Evolutionary conservation across 768 basidiomycete species (phyloP).

Genomic region (Cystofilobasidium capitatum): DNA sequence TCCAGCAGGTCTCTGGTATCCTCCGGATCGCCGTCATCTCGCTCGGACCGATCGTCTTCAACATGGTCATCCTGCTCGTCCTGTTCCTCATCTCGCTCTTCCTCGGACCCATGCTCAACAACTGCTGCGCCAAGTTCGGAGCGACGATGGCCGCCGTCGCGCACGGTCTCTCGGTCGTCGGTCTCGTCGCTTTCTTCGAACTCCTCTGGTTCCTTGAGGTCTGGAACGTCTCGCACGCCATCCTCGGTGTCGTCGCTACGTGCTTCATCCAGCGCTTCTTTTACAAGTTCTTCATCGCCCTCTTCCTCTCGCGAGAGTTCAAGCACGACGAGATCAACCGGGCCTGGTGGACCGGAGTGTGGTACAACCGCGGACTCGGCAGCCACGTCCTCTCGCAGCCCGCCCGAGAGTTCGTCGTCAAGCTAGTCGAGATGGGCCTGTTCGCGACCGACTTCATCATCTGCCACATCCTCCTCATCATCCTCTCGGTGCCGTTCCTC

Average conservation of each 20-base stretch:
- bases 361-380: conserved; percentile 92
- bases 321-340: conserved; percentile 98
- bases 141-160: conserved; percentile 85
- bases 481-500: conserved; percentile 75
- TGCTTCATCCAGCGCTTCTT: conserved; percentile 79
- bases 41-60: conserved; percentile 90
- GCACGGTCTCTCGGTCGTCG: conserved; percentile 68
- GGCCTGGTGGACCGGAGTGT: conserved; percentile 92
- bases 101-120: conserved; percentile 68
- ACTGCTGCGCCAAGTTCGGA: conserved; percentile 74
- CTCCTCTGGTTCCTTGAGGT: conserved; percentile 93
- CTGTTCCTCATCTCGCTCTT: conserved; percentile 84
- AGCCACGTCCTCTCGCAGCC: conserved; percentile 92
- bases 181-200: conserved; percentile 82
- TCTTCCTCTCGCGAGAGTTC: conserved; percentile 85
- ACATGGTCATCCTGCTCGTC: conserved; percentile 73
- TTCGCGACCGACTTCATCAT: conserved; percentile 68
- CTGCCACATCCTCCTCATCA: conserved; percentile 60
- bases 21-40: conserved; percentile 89
- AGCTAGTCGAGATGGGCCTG: conserved; percentile 88
- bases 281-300: conserved; percentile 85
- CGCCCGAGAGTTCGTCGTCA: conserved; percentile 92
- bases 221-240: conserved; percentile 85
- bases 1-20: conserved; percentile 61
- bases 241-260: conserved; percentile 82